These are phyloP conservation scores for Pichia paraexigua DNA, from an alignment of 805 yeast genomes.

Conservation along the genomic window DNA sequence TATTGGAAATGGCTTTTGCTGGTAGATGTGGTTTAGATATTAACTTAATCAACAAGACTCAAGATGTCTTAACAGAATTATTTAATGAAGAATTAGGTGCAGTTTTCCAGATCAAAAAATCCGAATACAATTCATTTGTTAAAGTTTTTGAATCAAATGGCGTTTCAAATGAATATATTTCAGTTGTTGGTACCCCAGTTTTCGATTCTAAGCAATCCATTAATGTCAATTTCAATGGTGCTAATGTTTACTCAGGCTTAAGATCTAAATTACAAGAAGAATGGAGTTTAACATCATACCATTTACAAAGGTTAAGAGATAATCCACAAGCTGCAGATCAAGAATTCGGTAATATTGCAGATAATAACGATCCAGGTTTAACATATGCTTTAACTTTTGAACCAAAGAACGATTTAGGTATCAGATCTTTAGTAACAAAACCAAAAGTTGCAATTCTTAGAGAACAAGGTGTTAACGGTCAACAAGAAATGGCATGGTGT, in stretches of 20 bases:
- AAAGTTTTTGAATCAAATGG: slow-evolving; percentile 50
- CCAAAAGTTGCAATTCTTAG: slow-evolving; percentile 95
- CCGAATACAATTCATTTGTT: slow-evolving; percentile 48
- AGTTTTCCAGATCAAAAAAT: slow-evolving; percentile 72
- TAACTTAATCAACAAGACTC: slow-evolving; percentile 28
- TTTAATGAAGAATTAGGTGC: slow-evolving; percentile 96
- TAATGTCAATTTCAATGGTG: slow-evolving; percentile 39
- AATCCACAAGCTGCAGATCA: slow-evolving; percentile 86
- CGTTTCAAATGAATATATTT: slow-evolving; percentile 44
- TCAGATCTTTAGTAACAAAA: slow-evolving; percentile 32
- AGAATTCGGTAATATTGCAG: slow-evolving; percentile 67
- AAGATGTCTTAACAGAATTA: slow-evolving; percentile 40
- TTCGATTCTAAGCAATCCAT: slow-evolving; percentile 41
- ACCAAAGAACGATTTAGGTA: slow-evolving; percentile 42
- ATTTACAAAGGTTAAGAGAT: slow-evolving; percentile 86
- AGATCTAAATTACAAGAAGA: slow-evolving; percentile 69
- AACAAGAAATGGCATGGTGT: slow-evolving; percentile 97
- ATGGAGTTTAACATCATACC: slow-evolving; percentile 86
- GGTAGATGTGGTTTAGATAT: slow-evolving; percentile 79
- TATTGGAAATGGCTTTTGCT: slow-evolving; percentile 95
- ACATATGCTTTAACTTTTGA: slow-evolving; percentile 69
- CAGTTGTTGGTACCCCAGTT: slow-evolving; percentile 64
- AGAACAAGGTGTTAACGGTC: slow-evolving; percentile 98
- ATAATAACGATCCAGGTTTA: slow-evolving; percentile 86
- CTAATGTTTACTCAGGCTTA: slow-evolving; percentile 39